Evolutionary conservation across 2,329 filamentous ascomycete genomes (phyloP).

Genomic region (Didymella keratinophila): DNA sequence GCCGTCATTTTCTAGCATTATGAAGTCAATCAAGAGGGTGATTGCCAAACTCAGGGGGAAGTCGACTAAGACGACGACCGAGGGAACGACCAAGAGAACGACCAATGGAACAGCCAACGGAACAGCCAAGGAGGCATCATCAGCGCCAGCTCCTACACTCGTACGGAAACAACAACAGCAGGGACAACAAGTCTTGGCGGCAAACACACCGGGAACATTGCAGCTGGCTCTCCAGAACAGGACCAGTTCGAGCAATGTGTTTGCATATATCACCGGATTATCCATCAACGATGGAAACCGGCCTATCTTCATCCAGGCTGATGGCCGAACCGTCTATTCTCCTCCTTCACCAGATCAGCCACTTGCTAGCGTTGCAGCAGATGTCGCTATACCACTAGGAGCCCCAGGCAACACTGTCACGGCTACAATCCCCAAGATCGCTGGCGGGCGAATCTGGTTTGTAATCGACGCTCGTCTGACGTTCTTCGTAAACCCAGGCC

Average conservation of each 20-base stretch:
- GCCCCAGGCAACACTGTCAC: slow-evolving; percentile 65
- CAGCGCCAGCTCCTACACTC: slow-evolving; percentile 2
- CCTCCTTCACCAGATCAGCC: slow-evolving; percentile 65
- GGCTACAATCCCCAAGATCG: slow-evolving; percentile 73
- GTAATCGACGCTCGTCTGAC: slow-evolving; percentile 66
- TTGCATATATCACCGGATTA: slow-evolving; percentile 74
- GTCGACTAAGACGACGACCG: slow-evolving; percentile 8
- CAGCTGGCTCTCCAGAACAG: slow-evolving; percentile 71
- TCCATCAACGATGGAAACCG: slow-evolving; percentile 67
- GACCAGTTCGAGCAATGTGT: slow-evolving; percentile 67
- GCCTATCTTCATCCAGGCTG: slow-evolving; percentile 69
- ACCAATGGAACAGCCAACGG: neutral
- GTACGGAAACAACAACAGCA: slow-evolving; percentile 13
- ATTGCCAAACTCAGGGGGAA: slow-evolving; percentile 37
- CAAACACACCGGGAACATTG: slow-evolving; percentile 55
- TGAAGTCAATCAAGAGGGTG: slow-evolving; percentile 38
- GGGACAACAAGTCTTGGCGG: slow-evolving; percentile 39
- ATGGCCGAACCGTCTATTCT: slow-evolving; percentile 71
- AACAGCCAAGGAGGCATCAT: neutral
- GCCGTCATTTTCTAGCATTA: slow-evolving; percentile 25
- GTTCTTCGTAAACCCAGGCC: slow-evolving; percentile 75
- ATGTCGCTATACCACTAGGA: slow-evolving; percentile 72
- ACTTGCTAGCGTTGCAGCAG: slow-evolving; percentile 60
- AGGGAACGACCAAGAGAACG: neutral
- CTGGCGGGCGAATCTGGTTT: slow-evolving; percentile 77